Conservation (phyloP, 2,329 filamentous ascomycete species). For the Apiospora hydei region DNA sequence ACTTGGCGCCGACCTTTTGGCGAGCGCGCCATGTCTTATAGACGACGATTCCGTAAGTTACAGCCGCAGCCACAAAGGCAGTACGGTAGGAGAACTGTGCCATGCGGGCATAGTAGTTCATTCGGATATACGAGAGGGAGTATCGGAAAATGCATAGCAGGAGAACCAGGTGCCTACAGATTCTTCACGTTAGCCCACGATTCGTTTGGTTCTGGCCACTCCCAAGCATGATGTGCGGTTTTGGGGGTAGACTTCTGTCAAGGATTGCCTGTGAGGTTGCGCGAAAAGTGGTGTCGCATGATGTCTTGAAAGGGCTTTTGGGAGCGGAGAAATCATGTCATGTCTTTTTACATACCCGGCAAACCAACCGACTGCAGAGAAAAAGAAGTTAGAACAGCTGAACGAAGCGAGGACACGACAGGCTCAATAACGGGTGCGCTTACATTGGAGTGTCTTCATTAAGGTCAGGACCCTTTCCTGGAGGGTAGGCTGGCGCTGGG, state of each 20-base stretch:
- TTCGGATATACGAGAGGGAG: conserved; percentile 81
- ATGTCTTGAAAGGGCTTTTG: conserved; percentile 22
- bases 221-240: neutral
- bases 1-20: conserved; percentile 73
- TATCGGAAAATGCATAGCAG: conserved; percentile 87
- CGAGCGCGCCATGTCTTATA: conserved; percentile 96
- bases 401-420: conserved; percentile 31
- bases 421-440: conserved; percentile 43
- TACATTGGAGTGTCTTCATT: conserved; percentile 92
- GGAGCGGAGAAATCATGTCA: conserved; percentile 17
- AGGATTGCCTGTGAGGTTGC: neutral
- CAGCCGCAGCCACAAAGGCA: conserved; percentile 87
- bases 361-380: conserved; percentile 75
- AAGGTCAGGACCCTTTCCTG: conserved; percentile 77
- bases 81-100: conserved; percentile 88
- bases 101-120: conserved; percentile 83
- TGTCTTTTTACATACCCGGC: conserved; percentile 68
- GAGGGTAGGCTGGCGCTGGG: conserved; percentile 74
- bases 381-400: conserved; percentile 44
- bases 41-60: conserved; percentile 96
- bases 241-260: neutral
- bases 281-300: conserved; percentile 13
- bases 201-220: neutral
- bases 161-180: conserved; percentile 80
- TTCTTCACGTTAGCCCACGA: neutral